Base-by-base conservation (phyloP, 192 early-diverging fungal genomes). In the Backusella sp. region DNA sequence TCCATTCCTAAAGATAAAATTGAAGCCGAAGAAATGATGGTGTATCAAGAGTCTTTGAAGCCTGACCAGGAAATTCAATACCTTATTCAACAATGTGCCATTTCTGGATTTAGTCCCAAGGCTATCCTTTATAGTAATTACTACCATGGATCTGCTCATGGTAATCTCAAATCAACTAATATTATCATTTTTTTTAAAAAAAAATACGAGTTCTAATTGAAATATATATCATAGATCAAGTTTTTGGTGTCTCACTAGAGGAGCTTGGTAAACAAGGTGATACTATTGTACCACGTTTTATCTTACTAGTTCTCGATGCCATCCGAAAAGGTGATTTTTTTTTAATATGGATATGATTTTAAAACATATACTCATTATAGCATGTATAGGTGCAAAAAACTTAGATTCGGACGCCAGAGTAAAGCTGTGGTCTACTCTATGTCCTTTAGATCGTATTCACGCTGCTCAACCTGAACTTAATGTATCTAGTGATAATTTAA, bases 51-150 rank as follows among this genome's bases (percentile, higher is more conserved):
- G 80, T 90, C 91, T 35, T 80, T 94, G n/a, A 89, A 90, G 79
- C 92, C 93, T n/a, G 83, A 89, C 68, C 88, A 92, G 72, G 93
- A 94, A 73, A 88, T 94, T 44, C 91, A 92, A 73, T 93, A 88
- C 80, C 85, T 89, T 41, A 90, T 93, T 59, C 90, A 94, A 53
- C 88, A 91, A 68, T 92, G 93, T 78, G 87, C 90, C 32, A 89
- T 89, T 14, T 89, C 90, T 7, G 82, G 88, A 21, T 94, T 91
- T 74, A 80, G 84, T 6, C 92, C 93, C 28, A 86, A 86, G 23
- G 89, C 91, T 2, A 88, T 91, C 7, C 80, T 94, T 1, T 94
- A 91, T 82, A 84, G 86, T n/a, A 90, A 92, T 68, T 89, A 88
- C 74, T 91, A 90, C 23, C 86, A 88, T 62, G 91, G 93, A 67